A percentile compares a stretch with the other conserved stretches of the same genome.
Evolutionary conservation across 2,329 filamentous ascomycete genomes (phyloP).

Genomic region (Hypoxylon sp.): DNA sequence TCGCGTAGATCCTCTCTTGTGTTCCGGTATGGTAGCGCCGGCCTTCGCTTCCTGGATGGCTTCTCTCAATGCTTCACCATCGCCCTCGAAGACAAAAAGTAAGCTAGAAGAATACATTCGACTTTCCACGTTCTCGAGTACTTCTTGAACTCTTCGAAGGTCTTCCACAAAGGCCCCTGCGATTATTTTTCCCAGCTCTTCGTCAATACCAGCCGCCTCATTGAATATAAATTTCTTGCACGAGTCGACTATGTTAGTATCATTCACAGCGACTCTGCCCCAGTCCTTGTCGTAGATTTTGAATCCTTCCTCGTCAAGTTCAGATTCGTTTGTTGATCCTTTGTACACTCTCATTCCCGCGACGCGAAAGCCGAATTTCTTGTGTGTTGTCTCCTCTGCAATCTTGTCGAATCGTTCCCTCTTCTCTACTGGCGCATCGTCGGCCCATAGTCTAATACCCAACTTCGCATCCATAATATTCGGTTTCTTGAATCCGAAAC

Average conservation of each 20-base stretch:
- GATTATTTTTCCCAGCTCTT: conserved; percentile 64
- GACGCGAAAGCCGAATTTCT: conserved; percentile 67
- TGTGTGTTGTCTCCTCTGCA: conserved; percentile 66
- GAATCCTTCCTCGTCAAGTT: conserved; percentile 64
- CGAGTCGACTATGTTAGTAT: conserved; percentile 62
- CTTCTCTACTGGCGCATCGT: conserved; percentile 69
- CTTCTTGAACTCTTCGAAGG: conserved; percentile 60
- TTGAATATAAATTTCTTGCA: conserved; percentile 68
- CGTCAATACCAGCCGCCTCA: conserved; percentile 64
- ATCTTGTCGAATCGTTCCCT: conserved; percentile 68
- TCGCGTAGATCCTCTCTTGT: conserved; percentile 38
- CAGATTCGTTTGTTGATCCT: conserved; percentile 60
- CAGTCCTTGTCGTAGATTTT: conserved; percentile 71
- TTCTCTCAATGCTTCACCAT: conserved; percentile 61
- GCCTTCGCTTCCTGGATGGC: conserved; percentile 65
- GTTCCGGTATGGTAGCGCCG: conserved; percentile 50
- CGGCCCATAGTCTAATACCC: conserved; percentile 85
- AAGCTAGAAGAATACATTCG: conserved; percentile 71
- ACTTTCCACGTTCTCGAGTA: conserved; percentile 64
- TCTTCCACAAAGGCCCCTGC: conserved; percentile 63
- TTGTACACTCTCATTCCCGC: conserved; percentile 72
- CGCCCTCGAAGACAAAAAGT: conserved; percentile 71
- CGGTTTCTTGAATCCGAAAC: conserved; percentile 80
- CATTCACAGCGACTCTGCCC: conserved; percentile 61
- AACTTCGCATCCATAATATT: conserved; percentile 96